Base-by-base conservation (phyloP, 768 basidiomycete species). In the Sistotremastrum niveocremeum region DNA sequence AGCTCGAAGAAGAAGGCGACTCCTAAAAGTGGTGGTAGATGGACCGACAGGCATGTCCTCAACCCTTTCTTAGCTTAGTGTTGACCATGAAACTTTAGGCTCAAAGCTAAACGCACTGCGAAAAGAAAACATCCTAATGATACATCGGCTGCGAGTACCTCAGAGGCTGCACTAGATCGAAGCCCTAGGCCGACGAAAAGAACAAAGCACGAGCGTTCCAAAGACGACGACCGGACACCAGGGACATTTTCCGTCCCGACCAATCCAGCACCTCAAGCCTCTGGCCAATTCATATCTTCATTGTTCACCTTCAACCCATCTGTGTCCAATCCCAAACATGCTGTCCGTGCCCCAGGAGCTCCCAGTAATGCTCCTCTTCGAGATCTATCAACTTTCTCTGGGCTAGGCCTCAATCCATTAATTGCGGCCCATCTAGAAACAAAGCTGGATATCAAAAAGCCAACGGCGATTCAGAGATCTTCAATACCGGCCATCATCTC, bases 381-480 rank as follows among this genome's bases (percentile, higher is more conserved):
- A 20, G 79, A 81, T 50, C 75, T 81, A 0, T 85, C 87, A 0
- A 80, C 79, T 2, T 94, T 98, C 60, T 57, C 69, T 33, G 87
- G 83, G 0, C 71, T 97, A 10, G 90, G 89, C 11, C 75, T 98
- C 8, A 73, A 90, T 59, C 80, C 85, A 2, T 71, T 94, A 39
- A 67, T 98, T 28, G 72, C 79, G 41, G 60, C 79, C 3, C 93
- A 95, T 62, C 71, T 97, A 8, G 66, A 73, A 29, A 69, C 61
- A 20, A 97, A 90, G 65, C 80, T 95, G 78, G 66, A 68, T 34
- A 87, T 98, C 38, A 61, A 70, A 7, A 84, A 81, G 52, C 94
- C 94, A 3, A 98, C 94, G 0, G 79, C 85, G 7, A 89, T 95
- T 50, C 94, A 98, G 62, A 73, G 83, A 48, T 77, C 81, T 6